Evolutionary conservation across 495 filamentous ascomycete genomes (phyloP), one percentile per base, ranked within the genome.

Genomic region (Hypoxylon fuscum): DNA sequence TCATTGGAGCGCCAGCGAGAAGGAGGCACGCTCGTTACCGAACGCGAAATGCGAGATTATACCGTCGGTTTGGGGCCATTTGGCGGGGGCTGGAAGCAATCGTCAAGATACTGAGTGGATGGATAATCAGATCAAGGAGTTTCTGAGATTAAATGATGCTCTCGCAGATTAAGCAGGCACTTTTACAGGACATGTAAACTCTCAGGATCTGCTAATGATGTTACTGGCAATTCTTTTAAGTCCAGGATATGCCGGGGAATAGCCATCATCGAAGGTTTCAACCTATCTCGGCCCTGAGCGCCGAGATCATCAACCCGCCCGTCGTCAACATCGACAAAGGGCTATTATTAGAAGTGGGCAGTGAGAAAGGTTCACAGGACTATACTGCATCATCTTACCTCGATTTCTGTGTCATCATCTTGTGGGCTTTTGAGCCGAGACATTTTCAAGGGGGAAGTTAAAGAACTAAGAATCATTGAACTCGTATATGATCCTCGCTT

Each of bases 1-100:
- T 27, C 66, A 70, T 40, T 70, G 68, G 18, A 73, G 76, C 55
- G 78, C 76, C 60, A 77, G 68, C 31, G 74, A 76, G 60, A 64
- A 68, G 25, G 79, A 82, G 68, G 66, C 79, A 4, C 69, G 68
- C 59, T 53, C 72, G 53, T 43, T 82, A 51, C 72, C 71, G 61
- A 52, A 72, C 35, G 79, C 73, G 29, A 59, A 69, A 41, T 70
- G 79, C 38, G 59, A 53, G 7, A 59, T 72, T 8, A 81, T 81
- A 59, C 72, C 74, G 27, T 77, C 64, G n/a, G 67, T 80, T 27
- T 81, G 75, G 77, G 79, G 79, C 2, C 79, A 82, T 73, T 40
- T 78, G 31, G 79, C 77, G 5, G 79, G 77, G 1, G 75, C 73
- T 14, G 78, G 77, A 20, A 76, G 54, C 12, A 76, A 61, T 53